Conservation (phyloP, 306 rosid species). For the Myrica gale region DNA sequence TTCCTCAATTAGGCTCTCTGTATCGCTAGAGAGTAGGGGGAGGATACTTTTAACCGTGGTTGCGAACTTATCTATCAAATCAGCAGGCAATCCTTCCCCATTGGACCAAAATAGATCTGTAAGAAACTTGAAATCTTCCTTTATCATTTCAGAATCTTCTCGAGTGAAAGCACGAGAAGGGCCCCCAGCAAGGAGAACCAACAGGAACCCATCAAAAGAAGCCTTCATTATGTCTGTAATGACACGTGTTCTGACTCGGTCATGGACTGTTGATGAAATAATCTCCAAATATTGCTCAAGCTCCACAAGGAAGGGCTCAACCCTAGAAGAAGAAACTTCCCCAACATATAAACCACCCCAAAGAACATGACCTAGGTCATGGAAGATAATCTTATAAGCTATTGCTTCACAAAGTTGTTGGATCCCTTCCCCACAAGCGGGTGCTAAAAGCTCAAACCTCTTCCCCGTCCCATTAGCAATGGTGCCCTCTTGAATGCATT, state of each 20-base stretch:
- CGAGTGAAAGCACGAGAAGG: slow-evolving; percentile 69
- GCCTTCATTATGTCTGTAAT: slow-evolving; percentile 79
- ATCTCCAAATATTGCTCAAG: slow-evolving; percentile 83
- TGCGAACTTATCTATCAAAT: slow-evolving; percentile 64
- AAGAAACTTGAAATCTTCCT: slow-evolving; percentile 83
- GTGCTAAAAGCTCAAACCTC: slow-evolving; percentile 64
- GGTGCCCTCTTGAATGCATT: slow-evolving; percentile 33
- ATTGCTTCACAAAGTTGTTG: slow-evolving; percentile 68
- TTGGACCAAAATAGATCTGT: slow-evolving; percentile 89
- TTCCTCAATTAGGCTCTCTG: slow-evolving; percentile 62
- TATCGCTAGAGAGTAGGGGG: slow-evolving; percentile 49
- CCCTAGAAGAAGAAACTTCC: slow-evolving; percentile 64
- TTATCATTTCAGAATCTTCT: slow-evolving; percentile 60
- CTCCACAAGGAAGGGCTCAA: slow-evolving; percentile 75
- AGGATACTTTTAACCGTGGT: slow-evolving; percentile 48
- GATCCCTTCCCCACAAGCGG: slow-evolving; percentile 73
- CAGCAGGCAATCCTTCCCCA: slow-evolving; percentile 88
- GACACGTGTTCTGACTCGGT: slow-evolving; percentile 84
- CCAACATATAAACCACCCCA: slow-evolving; percentile 76
- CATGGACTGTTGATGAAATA: slow-evolving; percentile 80
- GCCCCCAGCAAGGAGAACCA: slow-evolving; percentile 90
- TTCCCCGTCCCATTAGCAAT: slow-evolving; percentile 40
- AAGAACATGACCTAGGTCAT: slow-evolving; percentile 61
- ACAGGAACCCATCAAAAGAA: slow-evolving; percentile 77
- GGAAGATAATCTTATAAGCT: slow-evolving; percentile 71